Evolutionary conservation across 2,329 filamentous ascomycete species (phyloP), one percentile per base, ranked within the genome.

Genomic region (Hypoxylon sp.): DNA sequence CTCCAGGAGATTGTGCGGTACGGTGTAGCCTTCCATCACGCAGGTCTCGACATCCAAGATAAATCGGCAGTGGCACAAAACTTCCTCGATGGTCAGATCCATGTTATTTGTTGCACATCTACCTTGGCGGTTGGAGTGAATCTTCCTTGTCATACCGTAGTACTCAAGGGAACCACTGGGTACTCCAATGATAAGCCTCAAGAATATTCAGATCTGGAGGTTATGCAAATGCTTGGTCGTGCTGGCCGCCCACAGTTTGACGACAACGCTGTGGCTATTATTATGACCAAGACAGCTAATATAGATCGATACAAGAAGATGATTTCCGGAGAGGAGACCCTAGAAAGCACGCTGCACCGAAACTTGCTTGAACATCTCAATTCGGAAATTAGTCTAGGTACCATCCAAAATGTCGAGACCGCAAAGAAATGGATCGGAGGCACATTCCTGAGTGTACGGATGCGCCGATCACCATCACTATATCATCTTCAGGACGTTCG

Each of bases 201-300:
- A 61, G 92, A 96, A 76, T 94, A 93, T 72, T 89, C 92, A 0
- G 93, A 96, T 75, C 83, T 97, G 4, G 93, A 97, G 72, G 87
- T 95, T 68, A 95, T 95, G 91, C 93, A 97, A 74, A 97, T 97
- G 93, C 86, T 97, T 53, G 93, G 93, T 6, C 89, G 93, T 69
- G 93, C 93, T 55, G 93, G 93, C 1, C 85, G 93, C 19, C 93
- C 93, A 5, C 93, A 97, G 75, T 97, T 94, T 69, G 93, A 95
- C 73, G 85, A 88, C 54, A 92, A 83, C 64, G 93, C 92, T 2
- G 86, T 89, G 42, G 93, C 92, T 10, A 89, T 96, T 15, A 94
- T 97, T 60, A 88, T 97, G 82, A 96, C 93, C 0, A 86, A 88
- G 24, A 82, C 84, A n/a, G 82, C 88, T 3, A 91, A 90, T 54